phyloP scores from a whole-genome alignment of 2,329 filamentous ascomycete genomes.

The Penicillium sp. region DNA sequence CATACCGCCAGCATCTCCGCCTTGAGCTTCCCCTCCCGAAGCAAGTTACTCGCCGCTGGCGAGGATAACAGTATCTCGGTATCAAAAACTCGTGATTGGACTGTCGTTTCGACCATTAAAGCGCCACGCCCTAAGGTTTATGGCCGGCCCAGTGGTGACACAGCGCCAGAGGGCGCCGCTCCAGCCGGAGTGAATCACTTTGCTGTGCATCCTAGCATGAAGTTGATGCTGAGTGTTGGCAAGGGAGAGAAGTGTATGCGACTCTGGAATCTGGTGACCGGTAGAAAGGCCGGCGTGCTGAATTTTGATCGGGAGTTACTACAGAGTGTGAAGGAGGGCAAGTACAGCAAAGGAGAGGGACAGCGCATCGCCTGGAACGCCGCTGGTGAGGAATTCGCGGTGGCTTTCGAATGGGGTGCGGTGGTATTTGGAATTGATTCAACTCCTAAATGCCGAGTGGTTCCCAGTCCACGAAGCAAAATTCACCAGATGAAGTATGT shows the following conservation, averaged over 20 bases:
- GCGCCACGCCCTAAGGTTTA: constrained; percentile 78
- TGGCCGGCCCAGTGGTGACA: constrained; percentile 85
- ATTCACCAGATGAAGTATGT: constrained; percentile 81
- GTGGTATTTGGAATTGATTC: constrained; percentile 86
- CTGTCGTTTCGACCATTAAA: constrained; percentile 82
- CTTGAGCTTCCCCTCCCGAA: constrained; percentile 77
- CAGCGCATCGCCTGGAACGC: constrained; percentile 77
- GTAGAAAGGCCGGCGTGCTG: constrained; percentile 89
- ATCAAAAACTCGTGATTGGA: constrained; percentile 85
- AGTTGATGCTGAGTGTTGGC: constrained; percentile 90
- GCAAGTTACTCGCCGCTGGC: constrained; percentile 82
- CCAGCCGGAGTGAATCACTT: constrained; percentile 94
- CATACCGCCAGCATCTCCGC: constrained; percentile 80
- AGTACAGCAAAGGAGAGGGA: constrained; percentile 78
- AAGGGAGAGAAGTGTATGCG: constrained; percentile 89
- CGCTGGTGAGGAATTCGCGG: constrained; percentile 77
- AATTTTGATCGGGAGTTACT: constrained; percentile 77
- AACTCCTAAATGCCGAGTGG: constrained; percentile 71
- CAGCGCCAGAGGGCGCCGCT: constrained; percentile 74
- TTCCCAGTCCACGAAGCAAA: constrained; percentile 70
- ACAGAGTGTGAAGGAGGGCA: constrained; percentile 71
- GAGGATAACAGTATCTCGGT: constrained; percentile 93
- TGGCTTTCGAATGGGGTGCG: constrained; percentile 82
- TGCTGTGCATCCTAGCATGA: constrained; percentile 92
- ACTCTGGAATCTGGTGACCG: constrained; percentile 94